A percentile compares a stretch with the other conserved stretches of the same genome.
These are phyloP conservation scores for Powellomyces hirtus DNA, from an alignment of 192 early-diverging fungal species.

Conservation along the genomic window DNA sequence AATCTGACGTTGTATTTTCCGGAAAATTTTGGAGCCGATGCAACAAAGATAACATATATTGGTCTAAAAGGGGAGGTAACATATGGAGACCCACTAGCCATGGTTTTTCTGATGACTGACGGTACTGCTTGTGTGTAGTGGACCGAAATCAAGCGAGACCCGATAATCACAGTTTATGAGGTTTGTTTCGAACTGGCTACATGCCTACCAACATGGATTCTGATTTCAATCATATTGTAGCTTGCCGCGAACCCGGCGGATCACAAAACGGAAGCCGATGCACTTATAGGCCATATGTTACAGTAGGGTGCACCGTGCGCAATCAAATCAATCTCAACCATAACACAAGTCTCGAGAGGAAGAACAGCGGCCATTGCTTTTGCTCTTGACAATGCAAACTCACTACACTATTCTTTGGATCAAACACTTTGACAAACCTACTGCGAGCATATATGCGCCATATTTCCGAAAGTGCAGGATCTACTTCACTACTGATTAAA, in stretches of 20 bases:
- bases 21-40: conserved; percentile 74
- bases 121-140: neutral
- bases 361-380: too few species aligned
- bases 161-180: conserved; percentile 58
- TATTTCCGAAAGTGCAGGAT: neutral
- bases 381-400: too few species aligned
- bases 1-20: conserved; percentile 82
- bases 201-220: neutral
- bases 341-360: too few species aligned
- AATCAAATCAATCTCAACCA: too few species aligned
- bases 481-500: neutral
- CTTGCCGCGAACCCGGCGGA: conserved; percentile 53
- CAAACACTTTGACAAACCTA: too few species aligned
- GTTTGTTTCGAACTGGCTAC: neutral
- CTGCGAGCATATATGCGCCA: too few species aligned
- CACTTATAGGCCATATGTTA: conserved; percentile 18
- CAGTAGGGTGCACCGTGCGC: conserved; percentile 19
- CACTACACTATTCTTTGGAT: too few species aligned
- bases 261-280: conserved; percentile 36
- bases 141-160: conserved; percentile 40
- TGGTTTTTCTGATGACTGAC: neutral
- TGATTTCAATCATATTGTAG: conserved; percentile 2
- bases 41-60: conserved; percentile 73
- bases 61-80: conserved; percentile 84
- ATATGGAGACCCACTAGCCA: neutral